Conservation (phyloP, 805 yeast species). For the Suhomyces tanzawaensis region DNA sequence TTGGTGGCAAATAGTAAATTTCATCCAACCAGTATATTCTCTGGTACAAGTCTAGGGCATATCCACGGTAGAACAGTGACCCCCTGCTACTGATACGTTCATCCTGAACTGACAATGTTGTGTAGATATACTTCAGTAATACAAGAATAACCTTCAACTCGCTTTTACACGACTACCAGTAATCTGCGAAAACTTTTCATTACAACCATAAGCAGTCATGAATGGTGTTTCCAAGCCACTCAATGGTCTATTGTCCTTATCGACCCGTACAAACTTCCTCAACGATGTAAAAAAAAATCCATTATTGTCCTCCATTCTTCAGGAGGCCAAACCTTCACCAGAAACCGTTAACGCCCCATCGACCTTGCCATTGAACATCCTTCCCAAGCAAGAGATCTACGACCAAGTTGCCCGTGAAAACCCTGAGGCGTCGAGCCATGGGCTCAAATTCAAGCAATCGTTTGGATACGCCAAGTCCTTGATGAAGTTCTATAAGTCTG, state of each 20-base stretch:
- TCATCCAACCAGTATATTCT: no score
- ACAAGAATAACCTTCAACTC: no score
- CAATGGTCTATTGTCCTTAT: neutral
- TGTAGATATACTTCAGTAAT: no score
- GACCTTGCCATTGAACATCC: constrained; percentile 31
- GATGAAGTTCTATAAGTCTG: constrained; percentile 54
- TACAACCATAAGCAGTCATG: no score
- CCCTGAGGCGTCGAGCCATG: constrained; percentile 13
- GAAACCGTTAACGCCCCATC: constrained; percentile 24
- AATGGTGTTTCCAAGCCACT: neutral
- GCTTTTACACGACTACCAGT: no score
- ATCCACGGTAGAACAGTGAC: no score
- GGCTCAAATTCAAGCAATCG: constrained; percentile 37
- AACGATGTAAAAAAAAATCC: neutral
- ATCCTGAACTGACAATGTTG: no score
- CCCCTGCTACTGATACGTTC: no score
- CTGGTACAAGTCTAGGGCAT: no score
- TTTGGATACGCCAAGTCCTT: constrained; percentile 44
- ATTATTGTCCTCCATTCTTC: neutral
- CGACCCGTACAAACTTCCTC: neutral
- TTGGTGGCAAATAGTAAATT: no score
- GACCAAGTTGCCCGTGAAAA: constrained; percentile 20
- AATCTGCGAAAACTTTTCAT: neutral
- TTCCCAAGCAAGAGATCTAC: constrained; percentile 26
- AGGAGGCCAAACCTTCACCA: neutral